Percentiles rank a stretch among this genome's conserved stretches.
Evolutionary conservation across 2,329 filamentous ascomycete species (phyloP).

Genomic region (Colletotrichum falcatum): DNA sequence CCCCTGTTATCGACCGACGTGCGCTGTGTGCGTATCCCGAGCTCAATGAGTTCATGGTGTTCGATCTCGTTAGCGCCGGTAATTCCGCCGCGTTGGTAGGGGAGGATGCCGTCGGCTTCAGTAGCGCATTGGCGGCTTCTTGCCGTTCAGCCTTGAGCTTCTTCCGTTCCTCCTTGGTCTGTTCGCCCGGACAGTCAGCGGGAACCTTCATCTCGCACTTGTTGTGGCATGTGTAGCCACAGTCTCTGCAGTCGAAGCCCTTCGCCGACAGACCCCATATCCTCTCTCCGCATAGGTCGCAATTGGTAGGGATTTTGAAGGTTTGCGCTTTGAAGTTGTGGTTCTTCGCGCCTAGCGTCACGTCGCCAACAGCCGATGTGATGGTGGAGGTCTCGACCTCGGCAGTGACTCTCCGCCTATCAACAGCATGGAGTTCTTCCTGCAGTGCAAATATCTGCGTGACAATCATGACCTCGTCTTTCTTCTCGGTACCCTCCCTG

Average conservation of each 20-base stretch:
- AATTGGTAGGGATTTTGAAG: conserved; percentile 99
- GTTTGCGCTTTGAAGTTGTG: conserved; percentile 99
- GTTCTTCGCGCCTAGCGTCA: conserved; percentile 91
- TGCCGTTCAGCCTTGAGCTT: conserved; percentile 90
- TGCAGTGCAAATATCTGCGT: conserved; percentile 85
- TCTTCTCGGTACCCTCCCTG: conserved; percentile 85
- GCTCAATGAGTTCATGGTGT: conserved; percentile 91
- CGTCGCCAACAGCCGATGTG: conserved; percentile 88
- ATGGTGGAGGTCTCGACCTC: conserved; percentile 96
- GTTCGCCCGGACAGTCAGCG: conserved; percentile 93
- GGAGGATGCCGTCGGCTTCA: conserved; percentile 56
- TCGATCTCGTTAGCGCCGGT: conserved; percentile 78
- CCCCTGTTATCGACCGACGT: conserved; percentile 78
- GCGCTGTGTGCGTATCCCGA: conserved; percentile 88
- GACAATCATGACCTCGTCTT: conserved; percentile 89
- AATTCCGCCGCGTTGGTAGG: conserved; percentile 66
- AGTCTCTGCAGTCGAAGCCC: conserved; percentile 95
- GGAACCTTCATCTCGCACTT: conserved; percentile 99
- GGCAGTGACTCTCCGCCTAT: conserved; percentile 85
- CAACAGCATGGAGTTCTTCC: conserved; percentile 85
- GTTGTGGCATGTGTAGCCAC: conserved; percentile 97
- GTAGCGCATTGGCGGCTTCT: conserved; percentile 75
- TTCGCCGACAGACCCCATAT: conserved; percentile 98
- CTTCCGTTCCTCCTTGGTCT: conserved; percentile 94
- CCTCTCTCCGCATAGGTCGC: conserved; percentile 93